phyloP scores from a whole-genome alignment of 1,284 basidiomycete genomes.

The Schizopora paradoxa region DNA sequence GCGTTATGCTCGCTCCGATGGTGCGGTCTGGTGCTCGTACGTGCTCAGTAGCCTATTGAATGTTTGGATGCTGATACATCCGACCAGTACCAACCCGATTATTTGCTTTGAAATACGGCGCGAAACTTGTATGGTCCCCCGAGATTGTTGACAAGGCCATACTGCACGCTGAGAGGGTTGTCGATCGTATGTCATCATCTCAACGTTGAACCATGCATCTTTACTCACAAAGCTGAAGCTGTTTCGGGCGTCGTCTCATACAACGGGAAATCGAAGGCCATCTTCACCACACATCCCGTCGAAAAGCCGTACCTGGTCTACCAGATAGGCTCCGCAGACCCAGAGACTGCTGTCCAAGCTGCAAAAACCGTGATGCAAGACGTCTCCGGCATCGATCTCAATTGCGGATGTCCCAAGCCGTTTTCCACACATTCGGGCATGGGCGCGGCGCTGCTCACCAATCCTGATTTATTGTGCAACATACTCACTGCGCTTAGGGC shows the following conservation, averaged over 20 bases:
- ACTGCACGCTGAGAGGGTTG: slow-evolving; percentile 74
- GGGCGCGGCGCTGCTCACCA: slow-evolving; percentile 93
- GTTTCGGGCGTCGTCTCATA: slow-evolving; percentile 87
- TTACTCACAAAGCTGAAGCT: slow-evolving; percentile 40
- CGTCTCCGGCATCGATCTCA: slow-evolving; percentile 91
- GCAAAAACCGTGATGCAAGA: slow-evolving; percentile 85
- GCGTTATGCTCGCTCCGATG: slow-evolving; percentile 90
- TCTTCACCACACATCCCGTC: slow-evolving; percentile 91
- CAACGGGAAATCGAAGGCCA: slow-evolving; percentile 73
- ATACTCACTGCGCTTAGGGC: slow-evolving; percentile 76
- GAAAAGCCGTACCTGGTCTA: slow-evolving; percentile 89
- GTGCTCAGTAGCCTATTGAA: slow-evolving; percentile 27
- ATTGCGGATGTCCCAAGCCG: slow-evolving; percentile 93
- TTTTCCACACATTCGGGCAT: slow-evolving; percentile 95
- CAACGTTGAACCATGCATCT: slow-evolving; percentile 4
- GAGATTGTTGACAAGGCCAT: slow-evolving; percentile 98
- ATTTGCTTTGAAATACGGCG: slow-evolving; percentile 89
- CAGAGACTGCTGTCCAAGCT: slow-evolving; percentile 87
- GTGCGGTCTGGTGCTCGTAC: slow-evolving; percentile 85
- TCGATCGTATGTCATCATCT: slow-evolving; percentile 67
- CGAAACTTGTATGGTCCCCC: slow-evolving; percentile 94
- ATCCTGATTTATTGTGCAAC: slow-evolving; percentile 84
- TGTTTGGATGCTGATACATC: slow-evolving; percentile 4
- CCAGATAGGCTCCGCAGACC: slow-evolving; percentile 90
- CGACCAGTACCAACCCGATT: slow-evolving; percentile 73